These are phyloP conservation scores for Agrostemma githago DNA, from an alignment of 148 eudicot species.

Conservation along the genomic window DNA sequence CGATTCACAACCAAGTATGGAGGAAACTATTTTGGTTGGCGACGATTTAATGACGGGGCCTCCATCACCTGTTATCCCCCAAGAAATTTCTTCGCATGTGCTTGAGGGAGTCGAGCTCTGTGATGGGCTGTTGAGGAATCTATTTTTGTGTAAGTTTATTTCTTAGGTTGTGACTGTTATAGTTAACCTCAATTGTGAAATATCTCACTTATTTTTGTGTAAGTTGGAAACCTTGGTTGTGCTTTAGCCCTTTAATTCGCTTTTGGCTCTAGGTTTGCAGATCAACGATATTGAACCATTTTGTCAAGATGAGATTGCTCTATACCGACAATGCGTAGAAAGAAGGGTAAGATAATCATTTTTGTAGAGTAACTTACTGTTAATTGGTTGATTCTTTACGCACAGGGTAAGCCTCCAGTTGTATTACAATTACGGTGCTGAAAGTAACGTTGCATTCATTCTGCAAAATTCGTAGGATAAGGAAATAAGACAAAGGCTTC, in stretches of 20 bases:
- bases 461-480: conserved; percentile 55
- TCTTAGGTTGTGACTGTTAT: background rate
- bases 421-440: background rate
- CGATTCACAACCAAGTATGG: conserved; percentile 86
- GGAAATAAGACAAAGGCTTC: conserved; percentile 56
- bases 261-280: conserved; percentile 41
- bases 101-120: conserved; percentile 88
- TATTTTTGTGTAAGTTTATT: conserved; percentile 64
- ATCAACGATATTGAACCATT: conserved; percentile 91
- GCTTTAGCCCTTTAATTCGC: background rate
- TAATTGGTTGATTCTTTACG: background rate
- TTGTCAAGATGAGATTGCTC: conserved; percentile 91
- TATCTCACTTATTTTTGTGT: background rate
- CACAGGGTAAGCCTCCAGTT: too few relatives aligned
- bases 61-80: conserved; percentile 88
- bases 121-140: conserved; percentile 76
- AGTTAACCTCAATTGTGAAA: background rate
- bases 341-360: conserved; percentile 64
- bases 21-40: conserved; percentile 95
- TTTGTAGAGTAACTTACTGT: background rate
- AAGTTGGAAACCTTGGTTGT: background rate
- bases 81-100: conserved; percentile 86
- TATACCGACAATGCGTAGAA: conserved; percentile 74
- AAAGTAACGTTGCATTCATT: conserved; percentile 12
- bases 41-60: conserved; percentile 98